Evolutionary conservation across 257 asterid genomes (phyloP).

Genomic region (Solanum paucissectum): DNA sequence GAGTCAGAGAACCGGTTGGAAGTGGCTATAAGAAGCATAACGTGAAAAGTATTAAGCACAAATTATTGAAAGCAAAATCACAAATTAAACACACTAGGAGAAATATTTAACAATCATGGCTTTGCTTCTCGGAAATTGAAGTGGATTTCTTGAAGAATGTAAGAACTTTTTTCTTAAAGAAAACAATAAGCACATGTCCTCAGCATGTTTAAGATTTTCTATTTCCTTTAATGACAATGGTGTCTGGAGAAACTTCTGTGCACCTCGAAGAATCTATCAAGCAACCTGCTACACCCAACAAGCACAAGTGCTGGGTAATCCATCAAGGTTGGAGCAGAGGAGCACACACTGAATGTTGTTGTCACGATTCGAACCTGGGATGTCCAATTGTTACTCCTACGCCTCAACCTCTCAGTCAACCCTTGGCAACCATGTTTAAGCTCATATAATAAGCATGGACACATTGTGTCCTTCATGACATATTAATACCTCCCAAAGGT

Average conservation of each 20-base stretch:
- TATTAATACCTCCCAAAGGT: not conserved
- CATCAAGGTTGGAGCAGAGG: not conserved
- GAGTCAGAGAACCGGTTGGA: not conserved
- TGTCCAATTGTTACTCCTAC: not conserved
- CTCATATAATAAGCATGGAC: not conserved
- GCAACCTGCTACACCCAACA: not conserved
- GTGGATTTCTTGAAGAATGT: not conserved
- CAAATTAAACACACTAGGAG: not conserved
- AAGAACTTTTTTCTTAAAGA: not conserved
- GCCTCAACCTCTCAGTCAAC: not conserved
- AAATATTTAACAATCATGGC: not conserved
- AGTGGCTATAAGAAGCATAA: not conserved
- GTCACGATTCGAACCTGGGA: not conserved
- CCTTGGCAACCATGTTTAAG: not conserved
- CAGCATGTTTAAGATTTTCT: not conserved
- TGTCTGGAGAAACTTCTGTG: not conserved
- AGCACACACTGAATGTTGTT: not conserved
- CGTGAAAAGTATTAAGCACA: not conserved
- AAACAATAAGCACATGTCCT: not conserved
- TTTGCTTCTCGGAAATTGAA: not conserved
- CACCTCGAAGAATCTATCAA: not conserved
- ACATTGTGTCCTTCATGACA: not conserved
- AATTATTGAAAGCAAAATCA: not conserved
- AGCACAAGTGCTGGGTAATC: not conserved
- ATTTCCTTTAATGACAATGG: not conserved